These are phyloP conservation scores for Cyberlindnera veronae DNA, from an alignment of 805 yeast species.

Conservation along the genomic window DNA sequence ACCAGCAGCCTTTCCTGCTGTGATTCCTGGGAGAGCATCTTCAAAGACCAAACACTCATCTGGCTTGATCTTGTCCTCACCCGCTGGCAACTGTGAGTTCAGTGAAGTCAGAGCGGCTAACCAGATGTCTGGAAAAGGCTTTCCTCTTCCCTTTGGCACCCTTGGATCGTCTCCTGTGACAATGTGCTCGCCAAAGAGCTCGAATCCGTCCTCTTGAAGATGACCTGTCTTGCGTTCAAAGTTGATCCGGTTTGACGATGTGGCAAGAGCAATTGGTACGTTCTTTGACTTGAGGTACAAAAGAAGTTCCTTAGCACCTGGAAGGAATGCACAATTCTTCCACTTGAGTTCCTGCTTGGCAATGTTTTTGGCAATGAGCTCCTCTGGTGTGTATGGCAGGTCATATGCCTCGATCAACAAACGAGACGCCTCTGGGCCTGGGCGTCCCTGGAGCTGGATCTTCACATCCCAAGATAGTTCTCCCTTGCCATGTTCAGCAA, in stretches of 20 bases:
- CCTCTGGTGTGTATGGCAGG: conserved; percentile 64
- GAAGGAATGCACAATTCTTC: conserved; percentile 63
- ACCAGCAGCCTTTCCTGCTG: conserved; percentile 79
- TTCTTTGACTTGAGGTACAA: conserved; percentile 44
- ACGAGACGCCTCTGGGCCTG: conserved; percentile 58
- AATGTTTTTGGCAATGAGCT: conserved; percentile 50
- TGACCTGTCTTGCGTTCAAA: conserved; percentile 72
- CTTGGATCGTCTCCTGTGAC: conserved; percentile 89
- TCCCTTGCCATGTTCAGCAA: conserved; percentile 70
- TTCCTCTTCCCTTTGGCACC: conserved; percentile 82
- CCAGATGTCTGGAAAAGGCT: conserved; percentile 95
- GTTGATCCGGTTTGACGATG: conserved; percentile 67
- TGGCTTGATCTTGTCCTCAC: conserved; percentile 49
- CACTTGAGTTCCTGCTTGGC: conserved; percentile 52
- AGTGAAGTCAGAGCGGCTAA: conserved; percentile 68
- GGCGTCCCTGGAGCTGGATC: conserved; percentile 83
- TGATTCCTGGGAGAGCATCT: conserved; percentile 92
- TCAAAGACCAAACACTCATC: conserved; percentile 88
- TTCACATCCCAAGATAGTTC: conserved; percentile 89
- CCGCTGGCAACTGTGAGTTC: conserved; percentile 48
- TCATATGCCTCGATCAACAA: conserved; percentile 65
- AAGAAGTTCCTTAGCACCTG: conserved; percentile 80
- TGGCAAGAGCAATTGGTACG: conserved; percentile 87
- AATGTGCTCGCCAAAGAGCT: conserved; percentile 58
- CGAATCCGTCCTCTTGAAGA: conserved; percentile 52